Evolutionary conservation across 768 basidiomycete genomes (phyloP), one percentile per base, ranked within the genome.

Genomic region (Amanita pseudoporphyria): DNA sequence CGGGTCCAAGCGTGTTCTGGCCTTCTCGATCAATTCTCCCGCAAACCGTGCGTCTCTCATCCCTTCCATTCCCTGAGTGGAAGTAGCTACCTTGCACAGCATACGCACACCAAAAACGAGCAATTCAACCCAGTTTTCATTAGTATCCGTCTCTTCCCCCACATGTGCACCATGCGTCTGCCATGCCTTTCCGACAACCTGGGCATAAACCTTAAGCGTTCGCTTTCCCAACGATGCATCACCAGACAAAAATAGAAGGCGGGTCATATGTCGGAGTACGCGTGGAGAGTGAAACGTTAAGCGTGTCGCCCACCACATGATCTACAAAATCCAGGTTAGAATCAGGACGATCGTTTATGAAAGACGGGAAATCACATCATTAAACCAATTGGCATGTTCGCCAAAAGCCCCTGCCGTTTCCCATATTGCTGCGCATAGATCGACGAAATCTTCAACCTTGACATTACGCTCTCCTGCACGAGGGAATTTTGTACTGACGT

Each of bases 291-390:
- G 93, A 72, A 97, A 96, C 0, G 95, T 98, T 18, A 93, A 76
- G 18, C 84, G 81, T 7, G 91, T 93, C 1, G 91, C 86, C 91
- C 91, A 93, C 87, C 91, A 95, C 1, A 97, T 74, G 18, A 91
- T 77, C 87, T 88, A 62, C 30, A 40, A 36, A 45, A 6, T 22
- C 19, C 7, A 36, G 13, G 21, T 16, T 22, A 33, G 53, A 18
- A 44, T 39, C 36, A 49, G 42, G 51, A 28, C 47, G 24, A 26
- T 18, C 26, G 21, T n/a, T 33, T 22, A 47, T n/a, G n/a, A 26
- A 9, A 42, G 19, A 52, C 33, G 43, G 41, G 12, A 35, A 49
- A 19, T 78, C 84, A 87, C 87, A 61, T 92, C 88, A 46, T 91
- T 74, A 14, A 87, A 79, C 87, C 86, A 89, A n/a, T 75, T 77